Evolutionary conservation across 2,329 filamentous ascomycete genomes (phyloP), one percentile per base, ranked within the genome.

Genomic region (Penicillium olsonii): DNA sequence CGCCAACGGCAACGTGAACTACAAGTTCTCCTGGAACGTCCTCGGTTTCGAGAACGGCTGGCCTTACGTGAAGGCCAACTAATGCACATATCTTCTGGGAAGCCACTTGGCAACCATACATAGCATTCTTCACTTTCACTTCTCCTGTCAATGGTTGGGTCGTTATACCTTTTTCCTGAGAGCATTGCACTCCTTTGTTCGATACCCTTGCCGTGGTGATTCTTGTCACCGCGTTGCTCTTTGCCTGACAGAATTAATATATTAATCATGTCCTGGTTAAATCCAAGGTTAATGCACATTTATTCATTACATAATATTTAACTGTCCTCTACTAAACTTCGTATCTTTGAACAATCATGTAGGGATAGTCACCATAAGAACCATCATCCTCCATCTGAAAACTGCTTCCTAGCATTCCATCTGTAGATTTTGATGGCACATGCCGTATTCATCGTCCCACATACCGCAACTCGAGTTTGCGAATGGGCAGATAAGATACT

Each of bases 381-480:
- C 15, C 14, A 24, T 19, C 20, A 24, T 17, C 15, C 9, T 20
- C 3, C 33, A 2, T 15, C n/a, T n/a, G n/a, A n/a, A n/a, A n/a
- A n/a, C n/a, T n/a, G n/a, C n/a, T n/a, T 8, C 22, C 22, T 5
- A 24, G 22, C 34, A 45, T 45, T 31, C 18, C 17, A 14, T 33
- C 4, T 29, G 12, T 29, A 29, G 6, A 29, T 31, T n/a, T 6
- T 31, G 29, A n/a, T 4, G 12, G 10, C 8, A 42, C 14, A 33
- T 37, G 14, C 29, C n/a, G 4, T 15, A 18, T 47, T 48, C 58
- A 76, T 37, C 71, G 68, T 12, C 75, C 75, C 26, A 75, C 57
- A 54, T 70, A 71, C 66, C 71, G 78, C 54, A 73, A 62, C 69
- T 84, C 79, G 51, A 76, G 53, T 54, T 72, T 78, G 35, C 80